Evolutionary conservation across 345 rosid species (phyloP).

Genomic region (Iberis pinnata): DNA sequence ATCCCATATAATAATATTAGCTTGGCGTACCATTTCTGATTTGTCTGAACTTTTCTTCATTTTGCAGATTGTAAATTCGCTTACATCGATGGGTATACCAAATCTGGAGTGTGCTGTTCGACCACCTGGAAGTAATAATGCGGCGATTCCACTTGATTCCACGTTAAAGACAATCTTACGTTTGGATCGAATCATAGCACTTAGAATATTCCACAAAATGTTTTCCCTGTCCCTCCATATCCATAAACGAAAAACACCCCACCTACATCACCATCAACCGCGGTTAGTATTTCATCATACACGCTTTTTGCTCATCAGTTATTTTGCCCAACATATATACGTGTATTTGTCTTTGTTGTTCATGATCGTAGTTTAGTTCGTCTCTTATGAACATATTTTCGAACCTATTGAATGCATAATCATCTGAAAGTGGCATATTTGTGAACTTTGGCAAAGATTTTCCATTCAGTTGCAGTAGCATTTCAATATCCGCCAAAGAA

Average conservation of each 20-base stretch:
- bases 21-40: not conserved
- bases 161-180: not conserved
- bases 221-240: not conserved
- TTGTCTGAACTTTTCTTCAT: not conserved
- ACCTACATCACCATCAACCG: not conserved
- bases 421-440: not conserved
- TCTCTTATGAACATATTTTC: not conserved
- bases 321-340: not conserved
- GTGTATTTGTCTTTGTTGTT: not conserved
- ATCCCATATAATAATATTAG: not conserved
- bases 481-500: not conserved
- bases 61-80: not conserved
- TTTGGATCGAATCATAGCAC: not conserved
- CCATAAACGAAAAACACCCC: not conserved
- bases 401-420: too few species aligned
- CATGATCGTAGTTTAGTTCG: not conserved
- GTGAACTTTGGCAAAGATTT: not conserved
- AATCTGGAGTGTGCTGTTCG: not conserved
- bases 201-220: not conserved
- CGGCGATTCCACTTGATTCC: not conserved
- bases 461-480: not conserved
- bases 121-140: not conserved
- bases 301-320: not conserved
- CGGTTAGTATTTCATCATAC: not conserved
- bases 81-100: not conserved